phyloP scores from a whole-genome alignment of 441 rosid genomes.

The Pelargonium cotyledonis region DNA sequence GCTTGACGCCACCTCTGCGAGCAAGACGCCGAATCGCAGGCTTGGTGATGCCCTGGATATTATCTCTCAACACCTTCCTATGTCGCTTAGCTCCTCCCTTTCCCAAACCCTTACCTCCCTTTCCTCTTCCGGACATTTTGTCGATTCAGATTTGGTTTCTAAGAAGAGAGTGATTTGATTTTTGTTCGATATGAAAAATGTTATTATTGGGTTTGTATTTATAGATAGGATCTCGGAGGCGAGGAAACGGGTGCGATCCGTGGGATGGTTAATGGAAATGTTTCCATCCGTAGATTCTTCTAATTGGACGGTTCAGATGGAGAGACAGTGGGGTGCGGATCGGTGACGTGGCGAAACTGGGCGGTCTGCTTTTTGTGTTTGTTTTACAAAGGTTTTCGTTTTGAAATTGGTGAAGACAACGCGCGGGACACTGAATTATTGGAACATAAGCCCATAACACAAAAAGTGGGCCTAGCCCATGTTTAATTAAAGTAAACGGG shows the following conservation, averaged over 20 bases:
- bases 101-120: constrained; percentile 26
- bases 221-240: background rate
- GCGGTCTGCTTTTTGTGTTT: constrained; percentile 3
- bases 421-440: constrained; percentile 2
- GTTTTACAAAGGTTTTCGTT: background rate
- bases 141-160: background rate
- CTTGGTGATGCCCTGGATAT: constrained; percentile 26
- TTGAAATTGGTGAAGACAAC: background rate
- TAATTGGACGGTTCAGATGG: background rate
- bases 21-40: constrained; percentile 23
- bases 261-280: background rate
- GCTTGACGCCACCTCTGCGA: constrained; percentile 27
- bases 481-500: background rate
- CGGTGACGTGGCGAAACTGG: constrained; percentile 5
- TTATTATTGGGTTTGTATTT: background rate
- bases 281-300: background rate
- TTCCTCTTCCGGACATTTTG: constrained; percentile 26
- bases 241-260: background rate
- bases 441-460: background rate
- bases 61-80: constrained; percentile 26
- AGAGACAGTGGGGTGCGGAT: background rate
- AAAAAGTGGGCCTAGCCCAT: background rate
- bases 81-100: constrained; percentile 29
- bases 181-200: too few species aligned
- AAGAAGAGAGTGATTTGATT: too few species aligned